Base-by-base conservation (phyloP, 106 monocot species). In the Narthecium ossifragum region DNA sequence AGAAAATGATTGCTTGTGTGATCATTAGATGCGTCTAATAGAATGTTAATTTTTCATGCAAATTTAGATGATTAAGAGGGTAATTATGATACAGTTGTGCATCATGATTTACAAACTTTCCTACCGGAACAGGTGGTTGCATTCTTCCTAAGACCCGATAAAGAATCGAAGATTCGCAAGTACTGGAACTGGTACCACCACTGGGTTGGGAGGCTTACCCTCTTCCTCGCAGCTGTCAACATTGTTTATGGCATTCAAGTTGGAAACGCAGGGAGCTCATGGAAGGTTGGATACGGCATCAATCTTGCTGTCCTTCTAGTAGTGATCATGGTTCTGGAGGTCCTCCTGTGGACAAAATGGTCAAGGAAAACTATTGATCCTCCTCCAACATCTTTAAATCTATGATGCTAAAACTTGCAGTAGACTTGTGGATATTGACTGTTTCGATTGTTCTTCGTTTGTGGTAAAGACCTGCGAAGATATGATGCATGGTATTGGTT, bases 181-280 rank as follows among this genome's bases (percentile, higher is more conserved):
- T 83, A 73, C 52, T 88, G 88, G 88, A 83, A 88, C 38, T 88
- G 83, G 88, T 83, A 83, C 67, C 88, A 88, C 70, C 79, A 83
- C 21, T 79, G 76, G 79, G 63, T 55, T 2, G 88, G 88, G 26
- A 75, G 88, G 53, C 72, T 93, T 17, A 28, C 67, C 38, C 78
- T 93, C 43, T 71, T 84, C 23, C 71, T 88, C 29, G 78, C 84
- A 60, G 73, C 70, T 37, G 79, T 88, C 7, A 93, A 93, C 59
- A 93, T 88, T 24, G 57, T 82, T 38, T 43, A 80, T 26, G 92
- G 92, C 13, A 93, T 88, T 49, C 66, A 65, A 31, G 73, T 72
- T 55, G 92, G 84, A 22, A 55, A 43, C 60, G 88, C 92, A 27
- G 92, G 88, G 8, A 53, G 31, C 41, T 70, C 78, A 2, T 93